Evolutionary conservation across 768 basidiomycete genomes (phyloP).

Genomic region (Panaeolus papilionaceus): DNA sequence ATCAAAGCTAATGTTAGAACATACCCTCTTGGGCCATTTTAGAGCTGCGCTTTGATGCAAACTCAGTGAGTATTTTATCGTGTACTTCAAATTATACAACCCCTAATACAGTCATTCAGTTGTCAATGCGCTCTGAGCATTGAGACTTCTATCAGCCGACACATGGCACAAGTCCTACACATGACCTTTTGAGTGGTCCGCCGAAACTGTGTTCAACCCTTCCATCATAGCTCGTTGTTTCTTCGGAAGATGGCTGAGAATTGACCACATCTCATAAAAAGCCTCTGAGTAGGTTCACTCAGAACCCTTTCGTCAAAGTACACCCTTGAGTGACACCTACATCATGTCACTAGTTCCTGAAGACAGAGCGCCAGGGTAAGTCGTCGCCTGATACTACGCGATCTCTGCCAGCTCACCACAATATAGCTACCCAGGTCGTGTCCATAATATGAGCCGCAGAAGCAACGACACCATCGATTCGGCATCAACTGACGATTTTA

Average conservation of each 20-base stretch:
- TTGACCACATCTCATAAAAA: background rate
- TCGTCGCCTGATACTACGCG: background rate
- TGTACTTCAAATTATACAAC: background rate
- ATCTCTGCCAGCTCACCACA: background rate
- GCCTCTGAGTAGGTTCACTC: background rate
- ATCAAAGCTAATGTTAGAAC: background rate
- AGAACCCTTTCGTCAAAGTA: background rate
- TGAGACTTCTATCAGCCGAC: constrained; percentile 7
- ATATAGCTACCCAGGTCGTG: background rate
- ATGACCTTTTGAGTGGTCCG: background rate
- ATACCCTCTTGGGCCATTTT: background rate
- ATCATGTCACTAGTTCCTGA: background rate
- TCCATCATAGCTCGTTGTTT: constrained; percentile 3
- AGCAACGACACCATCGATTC: constrained; percentile 1
- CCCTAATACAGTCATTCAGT: background rate
- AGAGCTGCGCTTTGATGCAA: background rate
- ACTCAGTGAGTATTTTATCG: background rate
- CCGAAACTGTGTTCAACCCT: background rate
- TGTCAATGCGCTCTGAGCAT: background rate
- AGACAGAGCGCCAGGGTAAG: background rate
- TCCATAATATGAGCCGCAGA: background rate
- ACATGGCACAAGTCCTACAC: background rate
- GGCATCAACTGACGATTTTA: background rate
- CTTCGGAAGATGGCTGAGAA: constrained; percentile 7
- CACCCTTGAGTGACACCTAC: background rate